Base-by-base conservation (phyloP, 192 early-diverging fungal species). In the Backusella tarrabulga region DNA sequence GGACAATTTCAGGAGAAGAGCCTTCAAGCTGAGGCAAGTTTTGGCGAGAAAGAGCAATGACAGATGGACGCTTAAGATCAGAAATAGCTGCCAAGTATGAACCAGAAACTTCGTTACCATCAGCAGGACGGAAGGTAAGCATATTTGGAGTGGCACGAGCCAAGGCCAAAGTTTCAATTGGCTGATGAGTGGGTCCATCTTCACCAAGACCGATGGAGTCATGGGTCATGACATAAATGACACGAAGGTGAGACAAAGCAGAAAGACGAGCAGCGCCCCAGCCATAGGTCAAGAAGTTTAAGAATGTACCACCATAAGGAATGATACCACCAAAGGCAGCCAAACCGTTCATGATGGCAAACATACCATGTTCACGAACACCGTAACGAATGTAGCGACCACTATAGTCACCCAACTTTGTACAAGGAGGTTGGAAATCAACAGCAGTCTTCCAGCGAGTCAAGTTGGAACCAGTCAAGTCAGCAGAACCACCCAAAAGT, bases 101-200 rank as follows among this genome's bases (percentile, higher is more conserved):
- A 63, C 94, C 98, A 52, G 97, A 95, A 41, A 91, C 91, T 80
- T 97, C 95, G 79, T 98, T 97, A 70, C 96, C 96, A 77, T 98
- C 97, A 67, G 97, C 97, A 32, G 97, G 97, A 78, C 97, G 93
- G 81, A 97, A 85, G 76, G 90, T 89, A 63, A 94, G 80, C 78
- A 93, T 87, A 85, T 98, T 95, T 74, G 98, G 98, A 35, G 93
- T 90, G 6, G 96, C 96, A 67, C 98, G 93, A 66, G 94, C 82
- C 80, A 89, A 86, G 40, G 97, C 93, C 73, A 98, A 78, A 6
- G 97, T 97, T 85, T 99, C 98, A 56, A 98, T 94, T 12, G 98
- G 97, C 86, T 99, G 98, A 87, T 99, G 98, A 63, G 98, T 99
- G 34, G 97, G 98, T 7, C 98, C 98, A 86, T 99, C 98, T 83